phyloP scores from a whole-genome alignment of 2,329 filamentous ascomycete genomes.

The Monilinia fructicola region DNA sequence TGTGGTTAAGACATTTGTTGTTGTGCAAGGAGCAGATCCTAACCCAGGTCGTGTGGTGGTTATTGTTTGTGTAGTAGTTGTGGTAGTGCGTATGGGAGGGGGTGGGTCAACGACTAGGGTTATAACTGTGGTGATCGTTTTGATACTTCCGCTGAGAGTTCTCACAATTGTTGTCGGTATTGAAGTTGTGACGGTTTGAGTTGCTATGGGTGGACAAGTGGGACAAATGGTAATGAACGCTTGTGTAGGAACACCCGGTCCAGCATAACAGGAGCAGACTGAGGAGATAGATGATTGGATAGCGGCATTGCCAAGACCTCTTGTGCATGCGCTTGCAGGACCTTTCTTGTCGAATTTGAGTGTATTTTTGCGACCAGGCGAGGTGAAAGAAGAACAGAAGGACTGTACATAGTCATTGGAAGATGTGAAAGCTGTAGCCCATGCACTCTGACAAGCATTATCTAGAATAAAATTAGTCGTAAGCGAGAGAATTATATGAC shows the following conservation, averaged over 20 bases:
- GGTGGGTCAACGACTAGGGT: not conserved
- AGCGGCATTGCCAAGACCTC: too few species aligned
- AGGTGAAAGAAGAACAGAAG: constrained; percentile 12
- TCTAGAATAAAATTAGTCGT: not conserved
- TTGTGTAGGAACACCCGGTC: not conserved
- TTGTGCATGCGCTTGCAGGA: not conserved
- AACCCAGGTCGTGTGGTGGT: not conserved
- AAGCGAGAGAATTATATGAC: too few species aligned
- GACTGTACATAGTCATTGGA: not conserved
- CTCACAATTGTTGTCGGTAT: not conserved
- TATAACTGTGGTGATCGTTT: not conserved
- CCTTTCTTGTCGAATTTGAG: not conserved
- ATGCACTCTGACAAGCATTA: constrained; percentile 13
- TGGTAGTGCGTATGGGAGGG: not conserved
- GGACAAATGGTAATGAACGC: not conserved
- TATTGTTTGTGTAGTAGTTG: not conserved
- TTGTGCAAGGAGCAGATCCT: not conserved
- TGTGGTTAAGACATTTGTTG: not conserved
- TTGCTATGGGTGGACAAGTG: not conserved
- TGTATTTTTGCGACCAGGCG: not conserved
- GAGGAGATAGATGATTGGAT: constrained; percentile 14
- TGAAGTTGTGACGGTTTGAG: not conserved
- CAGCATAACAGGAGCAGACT: constrained; percentile 12
- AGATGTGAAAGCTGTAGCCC: constrained; percentile 11
- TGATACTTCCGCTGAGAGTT: not conserved